phyloP scores from a whole-genome alignment of 257 asterid species.

The Solanum acaule region DNA sequence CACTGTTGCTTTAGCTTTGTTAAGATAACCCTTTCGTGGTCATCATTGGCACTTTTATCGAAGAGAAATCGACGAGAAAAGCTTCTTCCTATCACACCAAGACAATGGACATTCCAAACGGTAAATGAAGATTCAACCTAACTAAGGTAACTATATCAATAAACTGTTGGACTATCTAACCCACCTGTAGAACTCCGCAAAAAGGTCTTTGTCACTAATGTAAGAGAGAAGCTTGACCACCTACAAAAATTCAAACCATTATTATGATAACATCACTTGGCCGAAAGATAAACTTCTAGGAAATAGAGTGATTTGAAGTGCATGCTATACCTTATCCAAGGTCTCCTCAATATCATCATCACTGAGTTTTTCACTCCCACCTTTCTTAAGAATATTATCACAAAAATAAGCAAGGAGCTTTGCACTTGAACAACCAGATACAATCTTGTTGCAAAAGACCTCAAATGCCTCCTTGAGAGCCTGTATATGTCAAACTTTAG shows the following conservation, averaged over 20 bases:
- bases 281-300: not conserved
- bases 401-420: conserved; percentile 69
- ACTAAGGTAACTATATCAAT: not conserved
- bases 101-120: not conserved
- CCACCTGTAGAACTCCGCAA: conserved; percentile 46
- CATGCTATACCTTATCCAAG: conserved; percentile 41
- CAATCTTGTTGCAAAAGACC: conserved; percentile 58
- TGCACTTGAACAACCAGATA: conserved; percentile 58
- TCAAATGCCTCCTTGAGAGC: conserved; percentile 73
- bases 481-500: conserved; percentile 8
- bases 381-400: conserved; percentile 58
- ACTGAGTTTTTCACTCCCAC: conserved; percentile 59
- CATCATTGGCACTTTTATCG: conserved; percentile 38
- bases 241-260: conserved; percentile 4
- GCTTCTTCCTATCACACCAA: conserved; percentile 33
- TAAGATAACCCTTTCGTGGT: conserved; percentile 38
- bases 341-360: conserved; percentile 69
- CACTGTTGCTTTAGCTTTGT: conserved; percentile 43
- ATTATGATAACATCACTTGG: not conserved
- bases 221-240: conserved; percentile 40
- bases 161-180: not conserved
- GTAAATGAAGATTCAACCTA: not conserved
- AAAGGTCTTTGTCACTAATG: conserved; percentile 49
- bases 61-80: conserved; percentile 43
- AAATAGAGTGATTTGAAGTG: not conserved